Percentiles rank a stretch among this genome's conserved stretches.
Conservation (phyloP, 805 yeast genomes). For the Wickerhamomyces queroliae region DNA sequence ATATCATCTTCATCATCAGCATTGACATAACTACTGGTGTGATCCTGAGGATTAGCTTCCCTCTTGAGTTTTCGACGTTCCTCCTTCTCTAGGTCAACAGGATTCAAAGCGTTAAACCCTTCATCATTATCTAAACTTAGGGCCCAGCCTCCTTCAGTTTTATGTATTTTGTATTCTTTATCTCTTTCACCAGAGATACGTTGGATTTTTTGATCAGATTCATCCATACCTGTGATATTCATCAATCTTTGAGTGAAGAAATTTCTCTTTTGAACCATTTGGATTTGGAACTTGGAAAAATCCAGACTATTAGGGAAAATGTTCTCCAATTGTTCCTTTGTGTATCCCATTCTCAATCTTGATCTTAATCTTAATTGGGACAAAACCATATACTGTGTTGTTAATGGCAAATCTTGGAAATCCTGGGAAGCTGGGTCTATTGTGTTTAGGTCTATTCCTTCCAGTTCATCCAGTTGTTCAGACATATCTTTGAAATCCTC, state of each 20-base stretch:
- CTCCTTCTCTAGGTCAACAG: constrained; percentile 39
- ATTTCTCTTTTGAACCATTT: constrained; percentile 88
- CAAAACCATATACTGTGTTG: constrained; percentile 83
- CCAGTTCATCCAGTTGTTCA: constrained; percentile 54
- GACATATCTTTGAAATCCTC: constrained; percentile 64
- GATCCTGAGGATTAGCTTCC: constrained; percentile 12
- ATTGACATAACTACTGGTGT: too few relatives aligned
- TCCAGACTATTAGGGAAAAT: constrained; percentile 84
- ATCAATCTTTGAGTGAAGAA: constrained; percentile 82
- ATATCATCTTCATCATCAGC: constrained; percentile 28
- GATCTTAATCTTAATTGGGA: constrained; percentile 81
- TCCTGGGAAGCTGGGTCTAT: constrained; percentile 82
- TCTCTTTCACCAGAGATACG: constrained; percentile 84
- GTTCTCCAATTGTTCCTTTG: constrained; percentile 79
- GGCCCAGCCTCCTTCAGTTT: constrained; percentile 82
- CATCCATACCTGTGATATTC: constrained; percentile 78
- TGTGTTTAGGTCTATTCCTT: constrained; percentile 60
- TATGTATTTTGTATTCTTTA: constrained; percentile 65
- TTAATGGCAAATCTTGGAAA: constrained; percentile 69
- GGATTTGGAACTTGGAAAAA: constrained; percentile 87
- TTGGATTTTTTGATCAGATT: constrained; percentile 28
- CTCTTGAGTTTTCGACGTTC: constrained; percentile 14
- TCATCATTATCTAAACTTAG: constrained; percentile 48
- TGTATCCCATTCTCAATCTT: constrained; percentile 89
- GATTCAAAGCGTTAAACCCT: constrained; percentile 35